Conservation (phyloP, 352 stramenopile genomes). For the Globisporangium irregulare region DNA sequence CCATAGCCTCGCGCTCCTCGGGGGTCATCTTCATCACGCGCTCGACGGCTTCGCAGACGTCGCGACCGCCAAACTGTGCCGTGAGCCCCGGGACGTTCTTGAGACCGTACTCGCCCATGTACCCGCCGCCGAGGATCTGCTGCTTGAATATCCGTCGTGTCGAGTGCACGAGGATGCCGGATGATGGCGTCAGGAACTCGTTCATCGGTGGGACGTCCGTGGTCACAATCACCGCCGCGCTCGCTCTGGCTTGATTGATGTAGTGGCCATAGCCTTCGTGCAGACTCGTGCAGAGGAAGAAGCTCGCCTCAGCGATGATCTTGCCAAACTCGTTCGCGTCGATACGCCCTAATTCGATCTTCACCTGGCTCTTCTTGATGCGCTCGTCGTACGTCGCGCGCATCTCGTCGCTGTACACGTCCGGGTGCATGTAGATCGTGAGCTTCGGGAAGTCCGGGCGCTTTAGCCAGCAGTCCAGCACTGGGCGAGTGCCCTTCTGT, state of each 20-base stretch:
- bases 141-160: constrained; percentile 27
- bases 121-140: constrained; percentile 50
- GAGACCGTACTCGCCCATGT: constrained; percentile 49
- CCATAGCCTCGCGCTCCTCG: constrained; percentile 38
- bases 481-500: constrained; percentile 29
- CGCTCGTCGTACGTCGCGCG: constrained; percentile 2
- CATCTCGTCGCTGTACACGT: constrained; percentile 19
- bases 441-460: constrained; percentile 29
- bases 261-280: constrained; percentile 64
- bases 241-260: constrained; percentile 58
- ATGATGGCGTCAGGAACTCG: constrained; percentile 46
- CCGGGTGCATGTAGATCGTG: constrained; percentile 22
- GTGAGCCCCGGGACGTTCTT: constrained; percentile 41
- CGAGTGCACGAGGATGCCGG: constrained; percentile 40
- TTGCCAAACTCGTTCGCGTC: constrained; percentile 31
- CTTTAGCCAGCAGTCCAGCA: constrained; percentile 36
- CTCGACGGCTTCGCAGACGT: constrained; percentile 54
- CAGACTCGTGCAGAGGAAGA: constrained; percentile 51
- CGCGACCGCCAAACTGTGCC: constrained; percentile 28
- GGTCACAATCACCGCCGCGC: constrained; percentile 43
- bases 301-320: constrained; percentile 34
- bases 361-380: constrained; percentile 16
- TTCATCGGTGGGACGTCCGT: constrained; percentile 60
- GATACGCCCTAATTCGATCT: constrained; percentile 10
- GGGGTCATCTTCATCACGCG: constrained; percentile 48